A percentile compares a stretch with the other conserved stretches of the same genome.
These are phyloP conservation scores for Ogataea zsoltii DNA, from an alignment of 805 yeast genomes.

Conservation along the genomic window DNA sequence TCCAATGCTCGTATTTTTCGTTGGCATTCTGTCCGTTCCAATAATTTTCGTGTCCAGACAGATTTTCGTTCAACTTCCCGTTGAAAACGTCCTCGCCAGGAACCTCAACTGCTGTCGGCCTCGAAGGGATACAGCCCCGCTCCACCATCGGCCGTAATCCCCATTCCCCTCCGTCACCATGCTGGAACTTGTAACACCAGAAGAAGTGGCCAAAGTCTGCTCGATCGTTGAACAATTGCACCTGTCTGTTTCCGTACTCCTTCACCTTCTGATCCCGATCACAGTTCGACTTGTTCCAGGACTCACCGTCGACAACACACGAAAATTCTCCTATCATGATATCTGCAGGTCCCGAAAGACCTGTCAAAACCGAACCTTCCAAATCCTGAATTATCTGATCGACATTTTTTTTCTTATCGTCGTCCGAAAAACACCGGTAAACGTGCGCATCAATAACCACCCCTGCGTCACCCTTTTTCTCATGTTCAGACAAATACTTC, in stretches of 20 bases:
- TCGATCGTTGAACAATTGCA: slow-evolving; percentile 45
- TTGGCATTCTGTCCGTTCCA: slow-evolving; percentile 64
- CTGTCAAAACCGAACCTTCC: slow-evolving; percentile 47
- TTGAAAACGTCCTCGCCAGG: slow-evolving; percentile 47
- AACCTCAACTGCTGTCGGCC: slow-evolving; percentile 22
- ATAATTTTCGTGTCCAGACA: slow-evolving; percentile 54
- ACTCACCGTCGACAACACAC: slow-evolving; percentile 73
- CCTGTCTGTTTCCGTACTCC: slow-evolving; percentile 62
- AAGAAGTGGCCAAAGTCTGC: slow-evolving; percentile 77
- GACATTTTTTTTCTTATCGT: slow-evolving; percentile 67
- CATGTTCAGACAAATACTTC: slow-evolving; percentile 54
- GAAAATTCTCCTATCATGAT: slow-evolving; percentile 87
- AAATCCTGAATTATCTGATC: slow-evolving; percentile 62
- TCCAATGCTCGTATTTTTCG: slow-evolving; percentile 74
- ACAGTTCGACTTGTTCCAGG: slow-evolving; percentile 58
- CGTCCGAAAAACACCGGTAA: slow-evolving; percentile 81
- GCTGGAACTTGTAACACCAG: slow-evolving; percentile 87
- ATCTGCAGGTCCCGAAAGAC: slow-evolving; percentile 52
- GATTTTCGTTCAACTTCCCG: slow-evolving; percentile 38
- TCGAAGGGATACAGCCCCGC: slow-evolving; percentile 52
- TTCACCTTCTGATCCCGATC: slow-evolving; percentile 57
- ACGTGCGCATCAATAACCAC: slow-evolving; percentile 82
- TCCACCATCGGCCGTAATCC: slow-evolving; percentile 79
- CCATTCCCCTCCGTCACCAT: slow-evolving; percentile 97
- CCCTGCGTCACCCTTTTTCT: slow-evolving; percentile 47